Conservation (phyloP, 768 basidiomycete genomes). For the Leccinum boreale region DNA sequence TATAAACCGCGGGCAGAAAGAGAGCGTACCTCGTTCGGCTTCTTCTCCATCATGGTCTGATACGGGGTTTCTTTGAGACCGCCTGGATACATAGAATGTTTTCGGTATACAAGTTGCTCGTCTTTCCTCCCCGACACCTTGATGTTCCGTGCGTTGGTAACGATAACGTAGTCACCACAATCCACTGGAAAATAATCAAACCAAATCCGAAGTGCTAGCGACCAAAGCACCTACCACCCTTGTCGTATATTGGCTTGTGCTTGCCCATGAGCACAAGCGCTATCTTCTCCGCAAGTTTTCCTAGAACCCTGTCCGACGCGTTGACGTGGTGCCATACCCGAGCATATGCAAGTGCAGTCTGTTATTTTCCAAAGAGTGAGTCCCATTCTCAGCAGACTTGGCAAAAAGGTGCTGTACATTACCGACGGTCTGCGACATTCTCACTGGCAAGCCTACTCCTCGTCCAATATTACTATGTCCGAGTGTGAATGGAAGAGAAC, state of each 20-base stretch:
- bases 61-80: constrained; percentile 91
- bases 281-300: constrained; percentile 91
- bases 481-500: background rate
- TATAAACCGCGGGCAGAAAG: background rate
- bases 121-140: constrained; percentile 88
- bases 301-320: constrained; percentile 85
- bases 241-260: constrained; percentile 97
- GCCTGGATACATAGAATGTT: constrained; percentile 91
- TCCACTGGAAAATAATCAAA: constrained; percentile 58
- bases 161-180: constrained; percentile 96
- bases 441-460: background rate
- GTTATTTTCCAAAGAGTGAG: constrained; percentile 1
- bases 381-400: background rate
- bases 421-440: constrained; percentile 80
- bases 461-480: background rate
- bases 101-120: constrained; percentile 81
- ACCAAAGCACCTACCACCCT: constrained; percentile 56
- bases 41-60: constrained; percentile 74
- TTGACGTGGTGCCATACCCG: constrained; percentile 96
- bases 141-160: constrained; percentile 83
- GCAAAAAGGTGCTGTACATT: constrained; percentile 49
- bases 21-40: constrained; percentile 81
- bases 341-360: constrained; percentile 97
- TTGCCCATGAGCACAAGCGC: constrained; percentile 98
- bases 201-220: background rate